Base-by-base conservation (phyloP, 495 filamentous ascomycete genomes). In the Trypethelium eluteriae region DNA sequence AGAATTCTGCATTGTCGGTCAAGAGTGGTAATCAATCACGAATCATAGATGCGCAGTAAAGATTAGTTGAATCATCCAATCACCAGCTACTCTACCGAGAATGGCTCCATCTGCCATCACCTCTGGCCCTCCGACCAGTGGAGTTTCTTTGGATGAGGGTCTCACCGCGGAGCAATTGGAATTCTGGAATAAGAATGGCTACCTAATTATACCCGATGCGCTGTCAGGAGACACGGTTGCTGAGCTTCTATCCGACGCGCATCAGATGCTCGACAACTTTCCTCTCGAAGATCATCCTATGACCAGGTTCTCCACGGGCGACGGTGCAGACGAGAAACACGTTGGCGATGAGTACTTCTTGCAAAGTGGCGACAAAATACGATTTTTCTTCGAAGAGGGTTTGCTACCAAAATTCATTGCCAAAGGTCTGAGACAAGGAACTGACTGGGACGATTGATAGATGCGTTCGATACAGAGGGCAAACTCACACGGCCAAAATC, bases 311-410 rank as follows among this genome's bases (percentile, higher is more conserved):
- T 87, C 86, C 16, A 96, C 93, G 1, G 92, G 92, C 72, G 81
- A 85, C 66, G 82, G 79, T 47, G 69, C 50, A 46, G 68, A 70
- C 14, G 53, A 59, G 32, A 59, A 59, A 59, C 94, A 98, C 77
- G 89, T 97, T 34, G 93, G 94, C 67, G 94, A 98, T 79, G 85
- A 89, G 75, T 98, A 98, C 85, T 98, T 98, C 78, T 84, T 98
- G 0, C 80, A 78, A 2, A 91, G 87, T 2, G 90, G 90, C 64
- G 89, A 96, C 82, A 96, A 98, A 72, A 81, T 98, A 62, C 87
- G 90, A 63, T 97, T 93, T 81, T 98, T 98, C 85, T 96, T 98
- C 80, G 94, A 98, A 75, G 90, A 93, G 73, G 86, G 85, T 77
- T 66, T 12, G 80, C 79, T 41, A 79, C 81, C 72, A 71, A 70